These are phyloP conservation scores for Ustilago lituana DNA, from an alignment of 1,284 basidiomycete species.

Conservation along the genomic window DNA sequence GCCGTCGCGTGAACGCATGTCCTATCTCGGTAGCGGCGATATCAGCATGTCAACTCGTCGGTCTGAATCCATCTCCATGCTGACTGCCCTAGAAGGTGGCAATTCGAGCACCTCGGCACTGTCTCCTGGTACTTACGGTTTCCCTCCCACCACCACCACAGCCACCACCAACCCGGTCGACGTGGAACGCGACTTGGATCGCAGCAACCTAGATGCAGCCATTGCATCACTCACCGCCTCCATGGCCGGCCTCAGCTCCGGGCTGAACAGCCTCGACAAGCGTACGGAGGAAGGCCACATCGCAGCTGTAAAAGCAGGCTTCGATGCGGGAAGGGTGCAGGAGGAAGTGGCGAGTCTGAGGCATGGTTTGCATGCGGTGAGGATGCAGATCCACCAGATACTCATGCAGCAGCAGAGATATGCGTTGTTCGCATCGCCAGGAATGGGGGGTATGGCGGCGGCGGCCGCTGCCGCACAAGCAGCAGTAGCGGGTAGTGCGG, in stretches of 20 bases:
- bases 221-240: slow-evolving; percentile 23
- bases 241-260: slow-evolving; percentile 19
- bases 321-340: slow-evolving; percentile 47
- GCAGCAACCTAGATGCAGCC: slow-evolving; percentile 25
- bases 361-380: slow-evolving; percentile 48
- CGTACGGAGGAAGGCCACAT: slow-evolving; percentile 47
- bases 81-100: slow-evolving; percentile 8
- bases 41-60: slow-evolving; percentile 5
- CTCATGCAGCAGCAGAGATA: slow-evolving; percentile 44
- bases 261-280: slow-evolving; percentile 31
- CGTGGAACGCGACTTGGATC: slow-evolving; percentile 16
- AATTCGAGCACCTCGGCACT: neutral
- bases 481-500: neutral
- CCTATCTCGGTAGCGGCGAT: slow-evolving; percentile 10
- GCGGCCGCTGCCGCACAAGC: neutral
- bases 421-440: slow-evolving; percentile 24
- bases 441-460: neutral
- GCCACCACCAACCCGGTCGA: too few relatives aligned
- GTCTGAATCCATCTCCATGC: neutral
- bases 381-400: slow-evolving; percentile 54
- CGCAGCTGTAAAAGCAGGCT: slow-evolving; percentile 37
- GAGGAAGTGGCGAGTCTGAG: slow-evolving; percentile 49
- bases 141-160: neutral
- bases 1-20: slow-evolving; percentile 12
- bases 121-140: slow-evolving; percentile 5